A percentile compares a stretch with the other conserved stretches of the same genome.
phyloP scores from a whole-genome alignment of 1,284 basidiomycete species.

The Rhodotorula glutinis region DNA sequence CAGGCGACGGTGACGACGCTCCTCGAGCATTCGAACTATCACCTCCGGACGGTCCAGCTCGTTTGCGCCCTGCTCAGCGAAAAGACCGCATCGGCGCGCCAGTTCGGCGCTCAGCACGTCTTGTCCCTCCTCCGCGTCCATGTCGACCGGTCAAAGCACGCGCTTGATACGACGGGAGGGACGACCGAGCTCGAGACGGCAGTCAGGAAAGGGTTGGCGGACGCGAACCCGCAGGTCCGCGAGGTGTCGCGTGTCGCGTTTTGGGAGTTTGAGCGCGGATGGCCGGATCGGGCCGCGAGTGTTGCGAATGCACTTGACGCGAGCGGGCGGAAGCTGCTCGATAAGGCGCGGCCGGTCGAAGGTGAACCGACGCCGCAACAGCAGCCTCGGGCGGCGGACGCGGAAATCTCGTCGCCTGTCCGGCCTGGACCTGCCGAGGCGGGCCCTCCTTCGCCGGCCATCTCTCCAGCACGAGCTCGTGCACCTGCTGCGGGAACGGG shows the following conservation, averaged over 20 bases:
- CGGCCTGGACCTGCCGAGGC: too few relatives aligned
- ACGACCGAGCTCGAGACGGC: constrained; percentile 68
- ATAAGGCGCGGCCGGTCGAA: constrained; percentile 68
- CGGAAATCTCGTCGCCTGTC: too few relatives aligned
- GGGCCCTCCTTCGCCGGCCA: too few relatives aligned
- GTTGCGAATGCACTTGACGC: constrained; percentile 71
- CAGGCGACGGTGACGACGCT: constrained; percentile 70
- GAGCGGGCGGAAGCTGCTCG: constrained; percentile 72
- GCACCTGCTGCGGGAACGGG: not conserved
- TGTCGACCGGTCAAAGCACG: constrained; percentile 36
- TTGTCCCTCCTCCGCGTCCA: constrained; percentile 41
- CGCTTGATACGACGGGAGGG: constrained; percentile 54
- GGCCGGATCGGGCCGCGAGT: constrained; percentile 63
- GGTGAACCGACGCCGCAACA: not conserved
- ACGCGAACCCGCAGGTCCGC: constrained; percentile 75
- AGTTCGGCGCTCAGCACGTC: constrained; percentile 55
- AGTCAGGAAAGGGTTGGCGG: constrained; percentile 68
- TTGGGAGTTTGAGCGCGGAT: constrained; percentile 74
- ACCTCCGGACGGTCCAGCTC: constrained; percentile 66
- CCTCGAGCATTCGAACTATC: constrained; percentile 67
- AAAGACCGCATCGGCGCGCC: constrained; percentile 77
- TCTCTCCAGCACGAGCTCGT: too few relatives aligned
- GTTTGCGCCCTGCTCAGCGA: constrained; percentile 73
- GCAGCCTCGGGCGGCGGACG: too few relatives aligned
- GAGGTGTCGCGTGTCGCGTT: constrained; percentile 71